A percentile compares a stretch with the other conserved stretches of the same genome.
These are phyloP conservation scores for Apiotrichum veenhuisii DNA, from an alignment of 1,284 basidiomycete species.

Conservation along the genomic window DNA sequence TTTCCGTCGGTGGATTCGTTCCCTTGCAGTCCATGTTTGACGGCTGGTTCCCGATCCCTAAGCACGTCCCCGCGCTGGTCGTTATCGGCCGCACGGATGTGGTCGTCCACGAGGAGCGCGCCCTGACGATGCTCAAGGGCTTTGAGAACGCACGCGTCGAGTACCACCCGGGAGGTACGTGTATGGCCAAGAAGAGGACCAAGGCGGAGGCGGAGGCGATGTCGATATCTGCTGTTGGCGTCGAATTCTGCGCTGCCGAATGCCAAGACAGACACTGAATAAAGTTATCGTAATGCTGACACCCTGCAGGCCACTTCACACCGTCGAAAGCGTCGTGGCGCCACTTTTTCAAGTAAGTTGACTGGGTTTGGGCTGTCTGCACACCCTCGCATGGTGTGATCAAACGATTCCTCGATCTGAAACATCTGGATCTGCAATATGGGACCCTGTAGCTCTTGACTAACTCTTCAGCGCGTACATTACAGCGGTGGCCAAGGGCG, in stretches of 20 bases:
- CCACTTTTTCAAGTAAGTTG: conserved; percentile 47
- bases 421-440: too few species aligned
- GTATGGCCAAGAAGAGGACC: not conserved
- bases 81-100: conserved; percentile 75
- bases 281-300: too few species aligned
- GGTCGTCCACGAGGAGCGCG: conserved; percentile 69
- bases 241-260: too few species aligned
- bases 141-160: conserved; percentile 52
- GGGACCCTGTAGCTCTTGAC: too few species aligned
- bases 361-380: too few species aligned
- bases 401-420: too few species aligned
- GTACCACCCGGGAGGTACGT: conserved; percentile 48
- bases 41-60: conserved; percentile 47
- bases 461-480: conserved; percentile 42
- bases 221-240: too few species aligned
- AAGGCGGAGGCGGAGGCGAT: too few species aligned
- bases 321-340: conserved; percentile 48
- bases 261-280: too few species aligned
- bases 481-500: conserved; percentile 41
- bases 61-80: conserved; percentile 68
- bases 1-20: conserved; percentile 56
- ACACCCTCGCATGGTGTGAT: too few species aligned
- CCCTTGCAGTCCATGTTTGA: conserved; percentile 49
- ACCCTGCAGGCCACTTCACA: conserved; percentile 38
- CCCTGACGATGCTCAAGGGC: conserved; percentile 59